These are phyloP conservation scores for Rubroshorea leprosula DNA, from an alignment of 345 rosid genomes.

Conservation along the genomic window DNA sequence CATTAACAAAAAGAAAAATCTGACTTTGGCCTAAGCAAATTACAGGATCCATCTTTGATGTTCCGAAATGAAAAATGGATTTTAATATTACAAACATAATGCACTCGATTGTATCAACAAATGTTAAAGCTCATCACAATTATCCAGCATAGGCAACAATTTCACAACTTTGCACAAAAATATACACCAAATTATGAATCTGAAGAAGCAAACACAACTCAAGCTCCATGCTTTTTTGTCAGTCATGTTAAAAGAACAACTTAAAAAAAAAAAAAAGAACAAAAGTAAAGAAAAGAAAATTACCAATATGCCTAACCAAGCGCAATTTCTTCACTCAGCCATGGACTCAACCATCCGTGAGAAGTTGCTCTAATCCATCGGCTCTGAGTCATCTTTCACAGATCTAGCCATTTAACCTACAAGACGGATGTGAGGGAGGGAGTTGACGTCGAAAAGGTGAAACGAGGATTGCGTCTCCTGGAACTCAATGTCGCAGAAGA, in stretches of 20 bases:
- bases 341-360: slow-evolving; percentile 62
- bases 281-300: no score
- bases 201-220: background rate
- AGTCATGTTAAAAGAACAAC: background rate
- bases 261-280: no score
- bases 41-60: no score
- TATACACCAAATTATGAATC: background rate
- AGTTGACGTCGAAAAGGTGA: slow-evolving; percentile 51
- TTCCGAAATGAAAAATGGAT: no score
- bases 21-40: no score
- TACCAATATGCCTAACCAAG: slow-evolving; percentile 92
- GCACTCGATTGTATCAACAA: background rate
- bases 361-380: slow-evolving; percentile 51
- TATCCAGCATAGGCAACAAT: no score
- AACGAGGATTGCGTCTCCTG: slow-evolving; percentile 56
- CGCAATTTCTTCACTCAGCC: slow-evolving; percentile 76
- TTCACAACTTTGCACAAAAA: no score
- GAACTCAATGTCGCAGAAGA: slow-evolving; percentile 81
- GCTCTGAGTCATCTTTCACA: slow-evolving; percentile 46
- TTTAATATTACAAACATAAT: no score
- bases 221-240: background rate
- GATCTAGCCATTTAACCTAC: slow-evolving; percentile 47
- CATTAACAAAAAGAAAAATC: no score
- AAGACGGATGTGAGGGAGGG: slow-evolving; percentile 67
- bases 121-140: background rate